These are phyloP conservation scores for Zasmidium angulare DNA, from an alignment of 2,329 filamentous ascomycete genomes.

Conservation along the genomic window DNA sequence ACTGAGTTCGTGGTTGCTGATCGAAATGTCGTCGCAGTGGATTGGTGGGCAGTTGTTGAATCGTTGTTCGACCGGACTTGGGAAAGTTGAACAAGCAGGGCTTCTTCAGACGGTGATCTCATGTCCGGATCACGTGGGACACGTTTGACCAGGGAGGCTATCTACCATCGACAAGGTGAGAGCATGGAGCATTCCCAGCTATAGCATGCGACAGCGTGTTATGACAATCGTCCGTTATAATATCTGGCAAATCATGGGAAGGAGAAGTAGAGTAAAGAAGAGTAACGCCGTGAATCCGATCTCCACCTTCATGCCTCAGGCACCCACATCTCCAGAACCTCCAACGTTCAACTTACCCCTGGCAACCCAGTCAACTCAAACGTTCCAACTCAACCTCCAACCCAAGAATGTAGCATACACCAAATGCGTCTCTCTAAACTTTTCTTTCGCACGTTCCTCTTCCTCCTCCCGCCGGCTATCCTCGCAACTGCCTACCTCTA, in stretches of 20 bases:
- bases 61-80: no score
- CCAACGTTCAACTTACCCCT: neutral
- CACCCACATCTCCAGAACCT: neutral
- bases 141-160: neutral
- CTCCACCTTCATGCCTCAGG: neutral
- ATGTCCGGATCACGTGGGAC: neutral
- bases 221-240: no score
- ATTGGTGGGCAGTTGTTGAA: no score
- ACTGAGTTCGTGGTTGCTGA: no score
- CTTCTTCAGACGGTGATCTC: neutral
- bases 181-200: no score
- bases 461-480: conserved; percentile 66
- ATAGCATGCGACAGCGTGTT: neutral
- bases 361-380: neutral
- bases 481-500: conserved; percentile 77
- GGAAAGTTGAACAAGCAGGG: neutral
- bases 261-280: no score
- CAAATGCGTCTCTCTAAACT: conserved; percentile 52
- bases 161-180: no score
- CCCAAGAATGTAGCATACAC: conserved; percentile 6
- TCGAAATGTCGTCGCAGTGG: no score
- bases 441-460: conserved; percentile 46
- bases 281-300: neutral
- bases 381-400: neutral
- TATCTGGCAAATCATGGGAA: no score